Conservation (phyloP, 768 basidiomycete species). For the Rhizopogon sp. region DNA sequence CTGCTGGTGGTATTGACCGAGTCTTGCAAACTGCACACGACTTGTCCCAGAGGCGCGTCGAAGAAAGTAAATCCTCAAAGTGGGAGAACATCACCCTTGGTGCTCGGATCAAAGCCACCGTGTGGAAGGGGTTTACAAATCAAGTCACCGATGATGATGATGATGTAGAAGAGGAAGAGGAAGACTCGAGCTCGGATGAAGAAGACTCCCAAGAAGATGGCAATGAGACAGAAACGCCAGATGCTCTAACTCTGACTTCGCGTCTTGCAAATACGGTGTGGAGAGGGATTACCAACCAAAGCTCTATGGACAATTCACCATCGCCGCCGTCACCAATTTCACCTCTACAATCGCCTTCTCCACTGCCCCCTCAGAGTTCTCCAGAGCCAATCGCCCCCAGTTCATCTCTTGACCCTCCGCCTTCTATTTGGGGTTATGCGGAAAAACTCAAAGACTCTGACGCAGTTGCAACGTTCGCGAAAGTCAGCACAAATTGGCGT, state of each 20-base stretch:
- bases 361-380: slow-evolving; percentile 9
- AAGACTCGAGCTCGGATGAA: slow-evolving; percentile 18
- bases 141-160: slow-evolving; percentile 38
- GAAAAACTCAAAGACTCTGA: slow-evolving; percentile 73
- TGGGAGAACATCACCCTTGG: slow-evolving; percentile 42
- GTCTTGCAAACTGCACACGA: slow-evolving; percentile 66
- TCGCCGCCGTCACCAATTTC: slow-evolving; percentile 35
- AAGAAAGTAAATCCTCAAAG: slow-evolving; percentile 29
- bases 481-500: slow-evolving; percentile 72
- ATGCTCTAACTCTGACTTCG: slow-evolving; percentile 38
- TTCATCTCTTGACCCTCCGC: slow-evolving; percentile 9
- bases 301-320: slow-evolving; percentile 52
- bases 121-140: slow-evolving; percentile 68
- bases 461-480: slow-evolving; percentile 62
- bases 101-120: slow-evolving; percentile 47
- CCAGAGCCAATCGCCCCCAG: slow-evolving; percentile 1
- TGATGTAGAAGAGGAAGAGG: slow-evolving; percentile 25
- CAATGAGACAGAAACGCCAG: slow-evolving; percentile 40
- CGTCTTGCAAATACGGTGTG: slow-evolving; percentile 62
- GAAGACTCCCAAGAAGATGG: slow-evolving; percentile 32
- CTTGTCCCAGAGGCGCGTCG: slow-evolving; percentile 46
- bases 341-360: slow-evolving; percentile 23
- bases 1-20: slow-evolving; percentile 65
- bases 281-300: slow-evolving; percentile 74
- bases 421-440: slow-evolving; percentile 63